Evolutionary conservation across 2,329 filamentous ascomycete genomes (phyloP), one percentile per base, ranked within the genome.

Genomic region (Arthrobotrys sinensis): DNA sequence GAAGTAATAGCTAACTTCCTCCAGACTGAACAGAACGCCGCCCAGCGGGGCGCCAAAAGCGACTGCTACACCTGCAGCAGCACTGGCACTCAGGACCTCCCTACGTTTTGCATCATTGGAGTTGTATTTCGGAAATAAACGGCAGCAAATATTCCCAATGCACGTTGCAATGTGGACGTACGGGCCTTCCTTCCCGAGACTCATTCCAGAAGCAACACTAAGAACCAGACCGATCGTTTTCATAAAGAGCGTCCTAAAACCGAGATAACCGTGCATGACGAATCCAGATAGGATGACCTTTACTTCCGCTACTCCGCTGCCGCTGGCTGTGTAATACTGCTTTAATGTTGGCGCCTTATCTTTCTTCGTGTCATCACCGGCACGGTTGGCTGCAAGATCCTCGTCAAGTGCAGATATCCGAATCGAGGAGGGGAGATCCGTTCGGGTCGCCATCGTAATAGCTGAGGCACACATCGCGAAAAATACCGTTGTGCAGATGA

Each of bases 271-370:
- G 86, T 98, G 96, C 69, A 99, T 87, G 69, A 99, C 95, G 82
- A 98, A 99, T 4, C 96, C 96, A 82, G 94, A 97, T n/a, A 98
- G 89, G 75, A 98, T 98, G 76, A 98, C 96, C 80, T 96, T 94
- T 70, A 98, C 95, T 85, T 99, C 96, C 5, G 96, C 96, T 11
- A 99, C 96, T 81, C 96, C 96, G 85, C 94, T 97, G 60, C 96
- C 96, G 48, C 95, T 95, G 75, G 95, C 96, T 6, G 96, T 94
- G 84, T 97, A 99, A 85, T 97, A 99, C 4, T 78, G 75, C 11
- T 62, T 66, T 8, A 78, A 50, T 12, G 36, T 24, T 10, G 67
- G 75, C n/a, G 38, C 38, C 6, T 48, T 53, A 6, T 43, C 60
- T 19, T 78, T 71, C 46, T 78, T 78, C 16, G 5, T 19, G 24